Base-by-base conservation (phyloP, 1,284 basidiomycete species). In the Cryptococcus sp. region DNA sequence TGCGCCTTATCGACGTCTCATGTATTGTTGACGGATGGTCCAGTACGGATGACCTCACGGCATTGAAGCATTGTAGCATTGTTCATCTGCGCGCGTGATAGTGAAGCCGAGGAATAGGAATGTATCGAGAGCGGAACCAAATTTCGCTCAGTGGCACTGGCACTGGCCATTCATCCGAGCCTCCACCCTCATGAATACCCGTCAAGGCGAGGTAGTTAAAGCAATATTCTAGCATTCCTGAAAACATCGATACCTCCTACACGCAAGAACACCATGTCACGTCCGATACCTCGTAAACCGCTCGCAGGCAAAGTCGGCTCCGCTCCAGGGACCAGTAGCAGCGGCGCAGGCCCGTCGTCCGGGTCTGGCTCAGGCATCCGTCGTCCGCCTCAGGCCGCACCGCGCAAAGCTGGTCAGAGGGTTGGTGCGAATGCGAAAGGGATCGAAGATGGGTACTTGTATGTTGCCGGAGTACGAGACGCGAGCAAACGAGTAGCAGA, bases 401-500 rank as follows among this genome's bases (percentile, higher is more conserved):
- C 41, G 11, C 51, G 51, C 22, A 51, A 50, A 30, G 35, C 55
- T 22, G 64, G 65, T 1, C 62, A 58, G 43, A 30, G 66, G 50
- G 64, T 57, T 4, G 66, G 64, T 5, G 61, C 62, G 4, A 60
- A 60, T 35, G 64, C 63, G 0, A 64, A 60, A 47, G 57, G 57
- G 3, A 56, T 55, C 6, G 69, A 67, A 15, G 75, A 75, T 42
- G 70, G 72, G 25, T 76, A 74, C 57, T 62, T 77, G 27, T 78
- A 76, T 55, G 67, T 74, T 2, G 72, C 73, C 0, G 77, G 77
- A 8, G 71, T 78, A 16, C 63, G 64, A 39, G 77, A 78, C 60
- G 56, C 70, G 1, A 72, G 66, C 50, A 75, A 77, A 52, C 57
- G 72, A n/a, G 64, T 78, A 16, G 57, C 69, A 17, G 77, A 78